Conservation (phyloP, 306 rosid genomes). For the Dalbergia oliveri region DNA sequence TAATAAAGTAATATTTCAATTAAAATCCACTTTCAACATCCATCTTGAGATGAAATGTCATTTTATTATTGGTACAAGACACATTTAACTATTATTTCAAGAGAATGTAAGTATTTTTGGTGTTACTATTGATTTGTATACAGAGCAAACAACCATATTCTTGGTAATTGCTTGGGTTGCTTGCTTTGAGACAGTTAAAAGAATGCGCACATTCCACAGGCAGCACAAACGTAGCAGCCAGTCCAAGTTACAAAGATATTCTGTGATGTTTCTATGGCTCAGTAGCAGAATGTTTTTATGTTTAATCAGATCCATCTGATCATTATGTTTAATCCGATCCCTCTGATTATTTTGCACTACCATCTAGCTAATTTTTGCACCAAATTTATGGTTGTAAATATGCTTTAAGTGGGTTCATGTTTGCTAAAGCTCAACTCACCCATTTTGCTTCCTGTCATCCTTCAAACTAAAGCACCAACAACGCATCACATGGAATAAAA, state of each 20-base stretch:
- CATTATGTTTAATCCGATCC: background rate
- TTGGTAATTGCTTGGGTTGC: too few species aligned
- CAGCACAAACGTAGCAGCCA: slow-evolving; percentile 10
- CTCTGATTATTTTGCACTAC: background rate
- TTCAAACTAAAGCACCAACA: slow-evolving; percentile 16
- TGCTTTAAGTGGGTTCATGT: background rate
- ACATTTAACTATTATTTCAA: too few species aligned
- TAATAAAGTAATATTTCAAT: too few species aligned
- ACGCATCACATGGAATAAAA: slow-evolving; percentile 36
- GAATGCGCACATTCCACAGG: background rate
- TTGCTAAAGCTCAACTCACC: background rate
- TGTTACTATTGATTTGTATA: slow-evolving; percentile 33
- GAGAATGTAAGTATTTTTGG: too few species aligned
- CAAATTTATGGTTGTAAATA: background rate
- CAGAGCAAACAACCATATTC: slow-evolving; percentile 35
- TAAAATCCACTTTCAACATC: too few species aligned
- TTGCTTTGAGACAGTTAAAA: too few species aligned
- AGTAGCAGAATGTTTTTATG: background rate
- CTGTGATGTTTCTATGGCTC: background rate
- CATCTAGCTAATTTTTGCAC: background rate
- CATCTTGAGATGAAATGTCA: too few species aligned
- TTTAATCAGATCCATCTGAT: too few species aligned
- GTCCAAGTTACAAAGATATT: slow-evolving; percentile 36
- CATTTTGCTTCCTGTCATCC: slow-evolving; percentile 1
- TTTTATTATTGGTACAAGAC: too few species aligned